Conservation (phyloP, 2,329 filamentous ascomycete species). For the Pseudogymnoascus sp. region DNA sequence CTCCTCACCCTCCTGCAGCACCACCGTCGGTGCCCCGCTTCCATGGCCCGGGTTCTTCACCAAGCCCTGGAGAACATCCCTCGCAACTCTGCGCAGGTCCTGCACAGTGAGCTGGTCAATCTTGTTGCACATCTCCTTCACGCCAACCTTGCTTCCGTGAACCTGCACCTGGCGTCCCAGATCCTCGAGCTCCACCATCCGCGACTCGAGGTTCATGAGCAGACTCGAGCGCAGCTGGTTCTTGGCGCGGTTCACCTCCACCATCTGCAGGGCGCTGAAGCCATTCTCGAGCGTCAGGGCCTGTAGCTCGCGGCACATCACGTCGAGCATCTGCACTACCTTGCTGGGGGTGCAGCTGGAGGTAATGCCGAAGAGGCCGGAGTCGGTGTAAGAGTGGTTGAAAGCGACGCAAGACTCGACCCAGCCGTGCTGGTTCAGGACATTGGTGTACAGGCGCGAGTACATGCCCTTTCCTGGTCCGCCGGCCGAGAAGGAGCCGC, state of each 20-base stretch:
- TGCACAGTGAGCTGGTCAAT: slow-evolving; percentile 76
- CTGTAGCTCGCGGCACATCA: slow-evolving; percentile 87
- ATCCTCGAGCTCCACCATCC: slow-evolving; percentile 97
- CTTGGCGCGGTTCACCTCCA: slow-evolving; percentile 87
- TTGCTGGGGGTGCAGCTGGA: slow-evolving; percentile 75
- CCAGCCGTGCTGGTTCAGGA: slow-evolving; percentile 96
- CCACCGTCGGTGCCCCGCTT: slow-evolving; percentile 85
- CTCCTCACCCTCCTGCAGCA: slow-evolving; percentile 83
- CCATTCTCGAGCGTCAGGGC: slow-evolving; percentile 70
- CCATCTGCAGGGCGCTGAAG: slow-evolving; percentile 62
- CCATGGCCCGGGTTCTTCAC: slow-evolving; percentile 70
- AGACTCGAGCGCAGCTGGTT: slow-evolving; percentile 88
- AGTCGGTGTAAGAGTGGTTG: slow-evolving; percentile 96
- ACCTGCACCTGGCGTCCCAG: slow-evolving; percentile 92
- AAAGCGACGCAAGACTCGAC: slow-evolving; percentile 93
- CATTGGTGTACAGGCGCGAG: slow-evolving; percentile 92
- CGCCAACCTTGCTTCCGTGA: slow-evolving; percentile 87
- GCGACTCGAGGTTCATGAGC: slow-evolving; percentile 93
- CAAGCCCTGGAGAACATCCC: slow-evolving; percentile 67
- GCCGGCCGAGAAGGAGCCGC: slow-evolving; percentile 92
- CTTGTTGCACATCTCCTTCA: slow-evolving; percentile 83
- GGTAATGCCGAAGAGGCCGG: slow-evolving; percentile 88
- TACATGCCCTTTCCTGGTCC: slow-evolving; percentile 99
- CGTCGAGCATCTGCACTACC: slow-evolving; percentile 79
- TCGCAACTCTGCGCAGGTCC: slow-evolving; percentile 77